Conservation (phyloP, 169 alveolate genomes). For the Plasmodium knowlesi region DNA sequence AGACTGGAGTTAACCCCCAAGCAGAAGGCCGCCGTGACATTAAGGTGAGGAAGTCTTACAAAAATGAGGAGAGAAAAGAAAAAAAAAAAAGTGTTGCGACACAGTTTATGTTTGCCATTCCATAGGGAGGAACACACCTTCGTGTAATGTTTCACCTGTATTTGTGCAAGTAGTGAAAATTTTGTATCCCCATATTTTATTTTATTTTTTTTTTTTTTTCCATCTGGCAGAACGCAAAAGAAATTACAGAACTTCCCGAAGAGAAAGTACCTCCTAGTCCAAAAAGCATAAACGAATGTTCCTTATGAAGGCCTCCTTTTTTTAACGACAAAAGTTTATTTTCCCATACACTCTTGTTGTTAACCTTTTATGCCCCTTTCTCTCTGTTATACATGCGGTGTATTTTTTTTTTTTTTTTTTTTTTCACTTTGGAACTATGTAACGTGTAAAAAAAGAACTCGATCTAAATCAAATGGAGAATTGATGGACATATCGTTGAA, state of each 20-base stretch:
- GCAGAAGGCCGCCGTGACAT: slow-evolving; percentile 88
- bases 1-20: slow-evolving; percentile 89
- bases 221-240: slow-evolving; percentile 8
- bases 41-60: slow-evolving; percentile 74
- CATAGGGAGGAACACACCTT: neutral
- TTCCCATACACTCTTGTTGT: neutral
- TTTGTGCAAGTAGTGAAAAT: neutral
- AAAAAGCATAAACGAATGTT: slow-evolving; percentile 9
- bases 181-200: neutral
- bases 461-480: neutral
- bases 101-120: neutral
- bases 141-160: neutral
- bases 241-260: slow-evolving; percentile 27
- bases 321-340: neutral
- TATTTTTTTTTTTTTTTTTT: slow-evolving; percentile 2
- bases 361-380: neutral
- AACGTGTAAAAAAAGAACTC: neutral
- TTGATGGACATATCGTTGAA: neutral
- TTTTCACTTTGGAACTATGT: neutral
- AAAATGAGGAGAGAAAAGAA: neutral
- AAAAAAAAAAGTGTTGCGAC: neutral
- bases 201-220: neutral
- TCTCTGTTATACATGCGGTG: neutral
- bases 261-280: slow-evolving; percentile 56
- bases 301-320: neutral